Percentiles rank a stretch among this genome's conserved stretches.
phyloP scores from a whole-genome alignment of 805 yeast species.

The Hanseniaspora lachancei region DNA sequence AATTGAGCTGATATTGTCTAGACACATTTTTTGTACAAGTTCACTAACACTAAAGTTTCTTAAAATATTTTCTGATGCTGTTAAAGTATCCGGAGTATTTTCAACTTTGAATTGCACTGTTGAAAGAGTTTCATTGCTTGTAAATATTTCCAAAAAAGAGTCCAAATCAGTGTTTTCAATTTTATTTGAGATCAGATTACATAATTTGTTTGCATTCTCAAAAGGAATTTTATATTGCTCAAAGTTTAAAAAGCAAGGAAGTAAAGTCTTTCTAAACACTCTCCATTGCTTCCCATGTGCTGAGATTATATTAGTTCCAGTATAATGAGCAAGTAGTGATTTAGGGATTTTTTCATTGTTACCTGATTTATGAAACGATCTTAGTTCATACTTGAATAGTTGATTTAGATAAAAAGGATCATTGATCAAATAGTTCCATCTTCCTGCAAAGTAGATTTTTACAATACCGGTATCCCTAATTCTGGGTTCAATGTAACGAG shows the following conservation, averaged over 20 bases:
- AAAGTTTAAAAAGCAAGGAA: conserved; percentile 40
- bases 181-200: conserved; percentile 20
- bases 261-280: conserved; percentile 33
- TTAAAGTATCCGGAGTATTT: neutral
- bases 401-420: conserved; percentile 36
- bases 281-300: conserved; percentile 45
- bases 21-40: conserved; percentile 34
- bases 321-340: conserved; percentile 40
- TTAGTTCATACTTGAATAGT: conserved; percentile 36
- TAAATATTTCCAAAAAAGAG: neutral
- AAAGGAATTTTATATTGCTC: conserved; percentile 27
- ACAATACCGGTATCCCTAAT: conserved; percentile 45
- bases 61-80: neutral
- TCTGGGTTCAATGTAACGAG: conserved; percentile 31
- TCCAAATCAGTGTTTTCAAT: neutral
- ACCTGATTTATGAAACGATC: conserved; percentile 43
- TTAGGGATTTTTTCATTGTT: conserved; percentile 46
- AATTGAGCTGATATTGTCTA: conserved; percentile 39
- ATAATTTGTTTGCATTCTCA: conserved; percentile 29
- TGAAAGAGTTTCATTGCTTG: neutral
- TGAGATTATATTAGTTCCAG: conserved; percentile 50
- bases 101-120: neutral
- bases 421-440: conserved; percentile 46
- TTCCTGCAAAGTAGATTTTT: conserved; percentile 45
- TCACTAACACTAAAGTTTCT: conserved; percentile 26